These are phyloP conservation scores for Primulina huaijiensis DNA, from an alignment of 257 asterid species.

Conservation along the genomic window DNA sequence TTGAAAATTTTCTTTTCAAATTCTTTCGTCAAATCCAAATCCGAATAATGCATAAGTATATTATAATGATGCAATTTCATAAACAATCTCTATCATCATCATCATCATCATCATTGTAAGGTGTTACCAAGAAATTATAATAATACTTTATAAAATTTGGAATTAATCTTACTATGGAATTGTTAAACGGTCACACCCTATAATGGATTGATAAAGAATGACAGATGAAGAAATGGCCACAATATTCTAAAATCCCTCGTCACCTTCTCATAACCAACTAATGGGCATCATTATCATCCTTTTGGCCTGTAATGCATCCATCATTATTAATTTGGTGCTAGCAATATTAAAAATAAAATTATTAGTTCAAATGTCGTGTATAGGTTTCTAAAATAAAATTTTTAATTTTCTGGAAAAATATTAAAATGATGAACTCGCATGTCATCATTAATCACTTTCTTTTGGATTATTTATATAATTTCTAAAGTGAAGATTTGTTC, in stretches of 20 bases:
- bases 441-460: too few relatives aligned
- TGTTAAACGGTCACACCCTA: constrained; percentile 8
- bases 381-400: too few relatives aligned
- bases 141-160: constrained; percentile 1
- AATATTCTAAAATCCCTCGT: constrained; percentile 19
- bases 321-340: constrained; percentile 2
- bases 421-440: too few relatives aligned
- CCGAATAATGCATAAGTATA: too few relatives aligned
- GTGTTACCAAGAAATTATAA: constrained; percentile 6
- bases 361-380: too few relatives aligned
- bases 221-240: constrained; percentile 8
- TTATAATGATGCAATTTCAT: too few relatives aligned
- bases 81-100: constrained; percentile 20
- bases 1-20: too few relatives aligned
- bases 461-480: too few relatives aligned
- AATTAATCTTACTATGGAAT: constrained; percentile 1
- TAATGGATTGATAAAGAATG: constrained; percentile 20
- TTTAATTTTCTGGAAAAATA: background rate
- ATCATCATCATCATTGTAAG: constrained; percentile 15
- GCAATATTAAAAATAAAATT: too few relatives aligned
- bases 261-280: constrained; percentile 23
- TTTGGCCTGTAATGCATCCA: constrained; percentile 3
- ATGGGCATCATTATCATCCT: constrained; percentile 22
- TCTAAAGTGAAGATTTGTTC: too few relatives aligned
- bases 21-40: too few relatives aligned